Evolutionary conservation across 2,329 filamentous ascomycete species (phyloP).

Genomic region (Magnaporthales sp.): DNA sequence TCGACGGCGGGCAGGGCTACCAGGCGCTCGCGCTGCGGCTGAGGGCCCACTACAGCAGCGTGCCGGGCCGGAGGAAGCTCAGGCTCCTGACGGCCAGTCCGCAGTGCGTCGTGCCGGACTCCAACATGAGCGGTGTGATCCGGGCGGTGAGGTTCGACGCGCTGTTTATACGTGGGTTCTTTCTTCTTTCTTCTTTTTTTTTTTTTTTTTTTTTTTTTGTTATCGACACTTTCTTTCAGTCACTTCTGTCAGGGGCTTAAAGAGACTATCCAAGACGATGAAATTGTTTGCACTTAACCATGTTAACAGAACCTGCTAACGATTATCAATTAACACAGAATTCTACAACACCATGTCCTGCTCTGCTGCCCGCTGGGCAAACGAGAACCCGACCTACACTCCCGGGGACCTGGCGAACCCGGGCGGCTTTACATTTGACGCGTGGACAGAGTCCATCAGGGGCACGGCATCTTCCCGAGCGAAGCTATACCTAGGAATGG

Average conservation of each 20-base stretch:
- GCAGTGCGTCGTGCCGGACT: conserved; percentile 33
- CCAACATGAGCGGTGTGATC: conserved; percentile 18
- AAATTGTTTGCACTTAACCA: background rate
- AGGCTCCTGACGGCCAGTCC: conserved; percentile 34
- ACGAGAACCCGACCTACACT: conserved; percentile 20
- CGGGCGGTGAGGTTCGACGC: conserved; percentile 27
- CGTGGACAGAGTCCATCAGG: conserved; percentile 27
- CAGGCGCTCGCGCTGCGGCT: conserved; percentile 12
- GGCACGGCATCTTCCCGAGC: conserved; percentile 27
- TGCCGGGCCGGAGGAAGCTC: conserved; percentile 6
- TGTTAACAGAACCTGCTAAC: background rate
- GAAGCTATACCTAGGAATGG: conserved; percentile 37
- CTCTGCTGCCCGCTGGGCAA: conserved; percentile 19
- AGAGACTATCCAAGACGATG: too few relatives aligned
- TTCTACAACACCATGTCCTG: conserved; percentile 39
- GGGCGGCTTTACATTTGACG: conserved; percentile 32
- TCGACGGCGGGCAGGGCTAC: background rate
- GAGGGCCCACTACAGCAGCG: conserved; percentile 19
- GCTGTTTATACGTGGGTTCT: conserved; percentile 28
- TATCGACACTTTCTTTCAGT: too few relatives aligned
- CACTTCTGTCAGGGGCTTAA: too few relatives aligned
- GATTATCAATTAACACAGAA: conserved; percentile 12
- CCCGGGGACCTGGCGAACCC: conserved; percentile 13
- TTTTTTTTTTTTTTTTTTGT: background rate
- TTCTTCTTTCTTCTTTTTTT: background rate